These are phyloP conservation scores for Cucurbita moschata DNA, from an alignment of 306 rosid genomes.

Conservation along the genomic window DNA sequence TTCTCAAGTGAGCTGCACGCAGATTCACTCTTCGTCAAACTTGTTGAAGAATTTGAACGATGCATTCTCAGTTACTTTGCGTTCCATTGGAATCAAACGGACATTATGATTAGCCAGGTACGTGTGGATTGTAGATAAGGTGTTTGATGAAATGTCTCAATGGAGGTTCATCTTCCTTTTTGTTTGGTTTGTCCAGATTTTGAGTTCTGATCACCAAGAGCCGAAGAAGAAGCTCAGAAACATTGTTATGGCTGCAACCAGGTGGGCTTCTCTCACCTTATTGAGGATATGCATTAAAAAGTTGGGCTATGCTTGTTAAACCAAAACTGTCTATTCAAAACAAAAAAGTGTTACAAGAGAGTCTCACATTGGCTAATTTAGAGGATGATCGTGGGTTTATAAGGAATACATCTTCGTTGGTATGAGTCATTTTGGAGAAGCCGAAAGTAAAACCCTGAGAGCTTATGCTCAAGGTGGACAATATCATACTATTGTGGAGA, in stretches of 20 bases:
- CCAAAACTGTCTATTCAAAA: not conserved
- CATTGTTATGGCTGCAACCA: conserved; percentile 88
- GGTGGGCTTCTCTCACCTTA: conserved; percentile 24
- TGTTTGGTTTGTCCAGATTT: conserved; percentile 27
- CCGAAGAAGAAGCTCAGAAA: conserved; percentile 66
- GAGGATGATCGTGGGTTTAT: too few relatives aligned
- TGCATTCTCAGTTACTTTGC: conserved; percentile 94
- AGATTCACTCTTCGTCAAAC: conserved; percentile 85
- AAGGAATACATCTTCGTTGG: too few relatives aligned
- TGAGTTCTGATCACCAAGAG: conserved; percentile 58
- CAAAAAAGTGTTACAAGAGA: too few relatives aligned
- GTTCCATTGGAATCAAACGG: conserved; percentile 81
- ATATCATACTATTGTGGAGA: too few relatives aligned
- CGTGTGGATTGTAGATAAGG: not conserved
- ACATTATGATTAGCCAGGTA: conserved; percentile 77
- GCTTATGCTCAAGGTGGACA: too few relatives aligned
- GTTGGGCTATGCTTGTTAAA: too few relatives aligned
- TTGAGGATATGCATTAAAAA: too few relatives aligned
- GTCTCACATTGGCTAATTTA: too few relatives aligned
- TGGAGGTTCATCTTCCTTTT: not conserved
- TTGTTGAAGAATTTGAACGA: conserved; percentile 94
- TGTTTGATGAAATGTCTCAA: not conserved
- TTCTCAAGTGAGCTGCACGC: conserved; percentile 61
- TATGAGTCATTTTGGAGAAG: too few relatives aligned
- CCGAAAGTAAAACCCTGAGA: too few relatives aligned